Percentiles rank a stretch among this genome's conserved stretches.
These are phyloP conservation scores for Tolypocladium guangdongense DNA, from an alignment of 2,329 filamentous ascomycete species.

Conservation along the genomic window DNA sequence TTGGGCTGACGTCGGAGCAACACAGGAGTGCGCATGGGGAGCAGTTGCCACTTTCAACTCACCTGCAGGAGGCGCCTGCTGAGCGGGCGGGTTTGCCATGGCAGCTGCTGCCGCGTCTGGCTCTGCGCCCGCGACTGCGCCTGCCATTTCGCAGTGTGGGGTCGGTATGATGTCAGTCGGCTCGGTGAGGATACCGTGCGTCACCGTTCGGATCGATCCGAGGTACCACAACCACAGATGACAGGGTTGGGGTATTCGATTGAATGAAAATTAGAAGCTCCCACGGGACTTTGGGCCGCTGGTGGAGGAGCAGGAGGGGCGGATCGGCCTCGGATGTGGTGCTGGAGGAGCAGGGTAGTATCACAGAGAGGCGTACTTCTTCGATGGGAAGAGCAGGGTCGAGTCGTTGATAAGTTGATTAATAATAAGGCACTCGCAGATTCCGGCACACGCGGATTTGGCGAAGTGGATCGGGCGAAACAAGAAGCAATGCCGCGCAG, in stretches of 20 bases:
- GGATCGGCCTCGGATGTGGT: neutral
- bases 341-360: neutral
- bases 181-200: neutral
- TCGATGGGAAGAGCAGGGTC: neutral
- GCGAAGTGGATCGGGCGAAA: neutral
- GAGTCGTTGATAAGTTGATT: neutral
- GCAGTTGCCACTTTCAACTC: neutral
- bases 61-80: conserved; percentile 4
- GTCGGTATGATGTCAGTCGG: neutral
- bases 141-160: neutral
- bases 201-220: neutral
- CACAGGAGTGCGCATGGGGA: neutral
- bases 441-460: neutral
- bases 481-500: neutral
- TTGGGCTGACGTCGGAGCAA: too few species aligned
- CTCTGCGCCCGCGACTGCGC: conserved; percentile 1
- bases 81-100: conserved; percentile 4
- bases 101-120: conserved; percentile 1
- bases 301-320: neutral
- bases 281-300: neutral
- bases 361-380: too few species aligned
- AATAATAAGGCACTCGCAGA: neutral
- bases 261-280: neutral
- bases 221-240: neutral
- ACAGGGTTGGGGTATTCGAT: neutral